A percentile compares a stretch with the other conserved stretches of the same genome.
These are phyloP conservation scores for Plenodomus lindquistii DNA, from an alignment of 2,329 filamentous ascomycete genomes.

Conservation along the genomic window DNA sequence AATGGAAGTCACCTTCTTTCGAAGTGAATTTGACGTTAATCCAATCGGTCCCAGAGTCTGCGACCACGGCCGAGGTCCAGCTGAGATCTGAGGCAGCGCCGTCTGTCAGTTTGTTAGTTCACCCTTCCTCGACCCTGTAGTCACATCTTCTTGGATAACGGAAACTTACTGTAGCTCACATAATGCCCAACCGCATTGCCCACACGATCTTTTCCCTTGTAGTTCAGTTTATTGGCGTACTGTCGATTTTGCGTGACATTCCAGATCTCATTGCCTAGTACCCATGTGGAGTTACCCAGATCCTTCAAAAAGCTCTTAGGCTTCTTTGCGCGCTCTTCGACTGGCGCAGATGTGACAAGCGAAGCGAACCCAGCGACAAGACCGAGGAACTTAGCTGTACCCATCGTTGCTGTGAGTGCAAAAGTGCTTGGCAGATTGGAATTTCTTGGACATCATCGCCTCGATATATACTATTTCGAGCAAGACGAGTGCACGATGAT, in stretches of 20 bases:
- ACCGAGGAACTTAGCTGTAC: slow-evolving; percentile 17
- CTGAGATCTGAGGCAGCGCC: slow-evolving; percentile 53
- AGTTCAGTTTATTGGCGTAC: slow-evolving; percentile 48
- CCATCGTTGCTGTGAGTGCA: slow-evolving; percentile 9
- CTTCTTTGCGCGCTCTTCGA: slow-evolving; percentile 24
- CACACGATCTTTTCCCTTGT: slow-evolving; percentile 49
- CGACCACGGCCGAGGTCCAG: slow-evolving; percentile 54
- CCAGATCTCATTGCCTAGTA: slow-evolving; percentile 49
- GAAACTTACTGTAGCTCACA: slow-evolving; percentile 49
- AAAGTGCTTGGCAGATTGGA: not conserved
- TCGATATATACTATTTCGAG: not conserved
- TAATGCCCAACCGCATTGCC: slow-evolving; percentile 50
- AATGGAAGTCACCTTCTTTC: slow-evolving; percentile 55
- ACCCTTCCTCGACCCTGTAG: not conserved
- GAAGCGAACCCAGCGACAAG: slow-evolving; percentile 9
- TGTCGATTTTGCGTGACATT: slow-evolving; percentile 47
- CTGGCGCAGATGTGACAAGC: slow-evolving; percentile 21
- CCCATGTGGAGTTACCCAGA: slow-evolving; percentile 40
- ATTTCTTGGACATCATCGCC: not conserved
- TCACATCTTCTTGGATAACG: not conserved
- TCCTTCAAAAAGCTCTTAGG: slow-evolving; percentile 41
- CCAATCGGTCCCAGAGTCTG: slow-evolving; percentile 47
- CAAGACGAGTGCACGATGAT: not conserved
- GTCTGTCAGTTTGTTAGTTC: slow-evolving; percentile 37
- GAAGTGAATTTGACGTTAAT: slow-evolving; percentile 56